Evolutionary conservation across 208 protist species (phyloP), one percentile per base, ranked within the genome.

Genomic region (Trypanosoma boissoni): DNA sequence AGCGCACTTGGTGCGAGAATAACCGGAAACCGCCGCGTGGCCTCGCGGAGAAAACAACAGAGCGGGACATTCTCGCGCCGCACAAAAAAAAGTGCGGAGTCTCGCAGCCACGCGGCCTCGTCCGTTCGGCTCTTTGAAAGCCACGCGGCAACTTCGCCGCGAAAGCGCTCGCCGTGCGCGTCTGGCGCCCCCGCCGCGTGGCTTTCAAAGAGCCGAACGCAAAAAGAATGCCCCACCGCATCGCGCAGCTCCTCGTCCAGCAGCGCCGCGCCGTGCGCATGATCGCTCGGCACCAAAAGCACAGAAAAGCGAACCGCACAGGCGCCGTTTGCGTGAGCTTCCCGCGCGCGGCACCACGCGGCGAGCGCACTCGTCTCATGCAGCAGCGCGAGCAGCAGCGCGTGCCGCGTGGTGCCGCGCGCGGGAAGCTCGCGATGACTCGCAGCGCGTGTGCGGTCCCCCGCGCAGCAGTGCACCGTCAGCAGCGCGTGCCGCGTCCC

Each of bases 281-380:
- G 66, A 69, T 88, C 81, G 34, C 82, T 79, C 0, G 85, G 85
- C n/a, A 92, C 68, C 29, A 92, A 46, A 48, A 92, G 60, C 26
- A 92, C 78, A 10, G 78, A 74, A 36, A 86, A n/a, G n/a, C n/a
- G n/a, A n/a, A 66, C 32, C 60, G 64, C 34, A 68, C 55, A 5
- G 28, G 55, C 26, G 28, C 24, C 1, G 44, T 8, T 55, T 71
- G 26, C n/a, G 21, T 7, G 27, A 43, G 31, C 12, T 21, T 82
- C 63, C n/a, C 74, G 76, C 28, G 73, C 76, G 5, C 70, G 58
- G 28, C 71, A 84, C 5, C 85, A 42, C 24, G 62, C 64, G 2
- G 67, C 50, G 26, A 85, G 29, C 12, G 85, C 65, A 14, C 72
- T 65, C 27, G 88, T 64, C 28, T 88, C 80, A 63, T 86, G 76